Conservation (phyloP, 202 grass and related monocot genomes). For the Elaeis oleifera region DNA sequence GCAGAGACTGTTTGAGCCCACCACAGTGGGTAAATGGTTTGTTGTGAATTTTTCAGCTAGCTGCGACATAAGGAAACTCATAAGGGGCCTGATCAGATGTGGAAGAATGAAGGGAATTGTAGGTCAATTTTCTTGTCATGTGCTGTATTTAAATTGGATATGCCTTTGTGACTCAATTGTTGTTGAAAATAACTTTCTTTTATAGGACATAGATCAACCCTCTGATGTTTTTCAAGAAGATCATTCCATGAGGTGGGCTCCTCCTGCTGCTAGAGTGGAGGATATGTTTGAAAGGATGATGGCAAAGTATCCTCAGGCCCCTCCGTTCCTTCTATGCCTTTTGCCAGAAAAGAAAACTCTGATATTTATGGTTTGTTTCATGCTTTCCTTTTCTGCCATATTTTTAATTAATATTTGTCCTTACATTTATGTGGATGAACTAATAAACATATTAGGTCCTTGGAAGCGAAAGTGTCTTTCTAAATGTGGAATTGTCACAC, state of each 20-base stretch:
- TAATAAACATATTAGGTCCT: constrained; percentile 35
- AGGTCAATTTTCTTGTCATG: constrained; percentile 19
- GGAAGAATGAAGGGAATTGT: constrained; percentile 62
- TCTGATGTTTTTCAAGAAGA: constrained; percentile 53
- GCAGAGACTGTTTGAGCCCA: constrained; percentile 49
- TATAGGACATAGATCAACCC: constrained; percentile 50
- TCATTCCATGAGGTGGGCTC: constrained; percentile 37
- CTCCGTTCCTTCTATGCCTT: constrained; percentile 59
- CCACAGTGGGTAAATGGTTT: constrained; percentile 42
- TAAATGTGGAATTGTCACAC: constrained; percentile 82
- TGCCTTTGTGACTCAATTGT: constrained; percentile 1
- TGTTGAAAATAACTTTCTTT: constrained; percentile 13
- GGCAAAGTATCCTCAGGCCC: not conserved
- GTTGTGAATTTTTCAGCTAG: constrained; percentile 84
- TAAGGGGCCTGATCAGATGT: constrained; percentile 53
- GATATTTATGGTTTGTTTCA: constrained; percentile 70
- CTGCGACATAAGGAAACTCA: constrained; percentile 43
- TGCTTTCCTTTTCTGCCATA: too few species aligned
- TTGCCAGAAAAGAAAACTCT: constrained; percentile 68
- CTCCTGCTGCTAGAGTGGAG: constrained; percentile 43
- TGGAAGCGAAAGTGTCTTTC: constrained; percentile 85
- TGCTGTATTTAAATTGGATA: not conserved
- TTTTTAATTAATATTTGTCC: too few species aligned
- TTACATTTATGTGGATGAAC: too few species aligned
- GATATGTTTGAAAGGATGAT: constrained; percentile 40